A percentile compares a stretch with the other conserved stretches of the same genome.
These are phyloP conservation scores for Phaeolepiota aurea DNA, from an alignment of 768 basidiomycete genomes.

Conservation along the genomic window DNA sequence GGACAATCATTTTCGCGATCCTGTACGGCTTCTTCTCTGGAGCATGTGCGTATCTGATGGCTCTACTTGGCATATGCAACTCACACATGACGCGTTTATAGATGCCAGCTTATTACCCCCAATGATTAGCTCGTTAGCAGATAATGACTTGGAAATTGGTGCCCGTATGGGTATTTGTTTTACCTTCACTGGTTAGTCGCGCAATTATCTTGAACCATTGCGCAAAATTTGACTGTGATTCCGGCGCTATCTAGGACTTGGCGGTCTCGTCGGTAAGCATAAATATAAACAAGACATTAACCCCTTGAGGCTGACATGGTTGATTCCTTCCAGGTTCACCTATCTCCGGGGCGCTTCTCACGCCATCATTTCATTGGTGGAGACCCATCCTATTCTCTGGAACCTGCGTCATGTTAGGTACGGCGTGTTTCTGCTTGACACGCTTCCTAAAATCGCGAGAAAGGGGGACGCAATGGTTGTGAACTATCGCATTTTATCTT, in stretches of 20 bases:
- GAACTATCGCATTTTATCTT: no score
- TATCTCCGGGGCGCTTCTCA: constrained; percentile 48
- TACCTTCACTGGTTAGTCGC: constrained; percentile 39
- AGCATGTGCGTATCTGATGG: constrained; percentile 24
- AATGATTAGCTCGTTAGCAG: constrained; percentile 33
- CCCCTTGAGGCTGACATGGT: no score
- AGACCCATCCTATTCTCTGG: constrained; percentile 47
- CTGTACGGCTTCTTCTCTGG: constrained; percentile 43
- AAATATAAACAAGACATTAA: no score
- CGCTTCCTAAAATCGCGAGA: constrained; percentile 15
- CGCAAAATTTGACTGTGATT: constrained; percentile 5
- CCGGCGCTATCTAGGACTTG: constrained; percentile 22
- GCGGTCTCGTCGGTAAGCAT: constrained; percentile 29
- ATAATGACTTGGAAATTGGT: constrained; percentile 43
- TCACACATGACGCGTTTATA: constrained; percentile 12
- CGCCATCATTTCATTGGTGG: constrained; percentile 48
- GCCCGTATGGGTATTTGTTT: constrained; percentile 44
- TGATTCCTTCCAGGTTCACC: constrained; percentile 35
- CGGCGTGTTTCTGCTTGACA: constrained; percentile 19
- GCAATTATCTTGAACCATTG: constrained; percentile 7
- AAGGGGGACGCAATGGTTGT: constrained; percentile 17
- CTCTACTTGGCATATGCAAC: not conserved
- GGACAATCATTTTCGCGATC: constrained; percentile 28
- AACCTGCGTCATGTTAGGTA: constrained; percentile 21
- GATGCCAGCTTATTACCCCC: constrained; percentile 35